Percentiles rank a stretch among this genome's conserved stretches.
Conservation (phyloP, 164 flowering plant genomes). For the Kalanchoe fedtschenkoi region DNA sequence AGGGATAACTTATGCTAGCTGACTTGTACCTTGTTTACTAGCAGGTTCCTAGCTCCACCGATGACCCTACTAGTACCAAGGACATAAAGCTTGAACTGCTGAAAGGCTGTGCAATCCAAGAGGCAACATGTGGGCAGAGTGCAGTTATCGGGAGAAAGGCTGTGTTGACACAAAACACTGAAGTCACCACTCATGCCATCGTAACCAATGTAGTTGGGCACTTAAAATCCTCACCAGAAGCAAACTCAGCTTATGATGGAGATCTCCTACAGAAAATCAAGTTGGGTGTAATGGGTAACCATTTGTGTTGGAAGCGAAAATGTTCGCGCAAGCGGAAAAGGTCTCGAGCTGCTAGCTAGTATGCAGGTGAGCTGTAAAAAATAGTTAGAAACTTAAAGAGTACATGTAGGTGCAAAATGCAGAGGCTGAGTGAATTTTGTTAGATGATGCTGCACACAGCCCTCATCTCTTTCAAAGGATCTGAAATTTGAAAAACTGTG, state of each 20-base stretch:
- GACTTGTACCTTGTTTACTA: not conserved
- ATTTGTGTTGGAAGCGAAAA: slow-evolving; percentile 2
- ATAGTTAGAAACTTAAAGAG: not conserved
- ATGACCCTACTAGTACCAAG: slow-evolving; percentile 22
- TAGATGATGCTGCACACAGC: slow-evolving; percentile 17
- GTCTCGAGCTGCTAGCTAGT: not conserved
- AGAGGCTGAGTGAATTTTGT: slow-evolving; percentile 57
- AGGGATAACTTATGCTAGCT: no score
- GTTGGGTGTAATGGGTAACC: slow-evolving; percentile 13
- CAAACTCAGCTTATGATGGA: slow-evolving; percentile 22
- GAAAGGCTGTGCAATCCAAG: slow-evolving; percentile 38
- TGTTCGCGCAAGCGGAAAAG: not conserved
- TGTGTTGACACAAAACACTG: slow-evolving; percentile 31
- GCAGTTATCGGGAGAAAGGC: slow-evolving; percentile 37
- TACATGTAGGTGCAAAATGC: slow-evolving; percentile 1
- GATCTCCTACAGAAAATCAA: slow-evolving; percentile 24
- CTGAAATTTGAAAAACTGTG: not conserved
- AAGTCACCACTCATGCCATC: slow-evolving; percentile 43
- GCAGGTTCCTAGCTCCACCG: slow-evolving; percentile 33
- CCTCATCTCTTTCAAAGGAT: not conserved
- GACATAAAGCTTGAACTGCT: slow-evolving; percentile 35
- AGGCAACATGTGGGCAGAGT: slow-evolving; percentile 44
- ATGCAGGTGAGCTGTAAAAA: slow-evolving; percentile 13
- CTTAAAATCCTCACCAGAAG: slow-evolving; percentile 13
- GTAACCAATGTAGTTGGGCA: slow-evolving; percentile 43